Base-by-base conservation (phyloP, 192 early-diverging fungal species). In the Backusella macrospora region DNA sequence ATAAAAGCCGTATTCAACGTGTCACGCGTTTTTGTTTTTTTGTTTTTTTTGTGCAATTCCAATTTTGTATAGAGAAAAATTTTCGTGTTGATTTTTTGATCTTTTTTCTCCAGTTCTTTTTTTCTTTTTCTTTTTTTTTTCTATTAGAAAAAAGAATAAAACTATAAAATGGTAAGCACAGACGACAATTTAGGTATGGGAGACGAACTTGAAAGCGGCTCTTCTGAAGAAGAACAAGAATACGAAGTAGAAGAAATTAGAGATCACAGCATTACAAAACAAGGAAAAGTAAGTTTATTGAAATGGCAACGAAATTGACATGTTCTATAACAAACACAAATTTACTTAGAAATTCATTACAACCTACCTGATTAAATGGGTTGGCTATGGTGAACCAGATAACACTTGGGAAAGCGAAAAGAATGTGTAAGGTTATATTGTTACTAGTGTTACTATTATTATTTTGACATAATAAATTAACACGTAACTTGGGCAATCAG, bases 351-450 rank as follows among this genome's bases (percentile, higher is more conserved):
- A 34, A 15, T 64, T 64, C 18, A 26, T 45, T 59, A 59, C 52
- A 59, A 26, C 52, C 18, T 72, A 72, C 16, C 37, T 18, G 12
- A 72, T 72, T n/a, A 72, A 72, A 72, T 72, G 71, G 71, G 5
- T 44, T 0, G 63, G 63, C 10, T 72, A 72, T 9, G 29, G 4
- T 12, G 62, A 64, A 2, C 12, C 21, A 4, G 71, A 72, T 10
- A 72, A 72, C 26, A 72, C 43, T 5, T 72, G 71, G 71, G 71
- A 72, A 18, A 34, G 45, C 6, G 59, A 45, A 63, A 23, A 46
- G 5, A 45, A 72, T 29, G 62, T 72, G 71, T 72, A 72, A 47
- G 49, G 16, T 0, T 18, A 21, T 52, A 52, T 52, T 18, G 16
- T 49, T 15, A 18, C 6, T 52, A 52, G 13, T 15, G 6, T 52